Conservation (phyloP, 1,139 yeast species). For the Yarrowia galli region DNA sequence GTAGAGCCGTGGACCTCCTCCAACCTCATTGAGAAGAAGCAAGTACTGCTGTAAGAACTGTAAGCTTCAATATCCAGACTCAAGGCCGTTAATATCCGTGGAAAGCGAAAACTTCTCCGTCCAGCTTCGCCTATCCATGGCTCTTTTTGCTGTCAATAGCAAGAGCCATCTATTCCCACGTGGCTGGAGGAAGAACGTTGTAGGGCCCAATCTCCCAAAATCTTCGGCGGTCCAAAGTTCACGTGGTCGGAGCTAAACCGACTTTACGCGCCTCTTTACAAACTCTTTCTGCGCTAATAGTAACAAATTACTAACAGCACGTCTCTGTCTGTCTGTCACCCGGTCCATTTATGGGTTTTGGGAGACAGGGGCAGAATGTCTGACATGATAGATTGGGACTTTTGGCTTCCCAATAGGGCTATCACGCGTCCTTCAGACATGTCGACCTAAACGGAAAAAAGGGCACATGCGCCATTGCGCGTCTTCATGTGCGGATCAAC, state of each 20-base stretch:
- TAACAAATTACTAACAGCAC: not conserved
- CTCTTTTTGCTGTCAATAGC: not conserved
- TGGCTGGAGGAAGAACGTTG: constrained; percentile 1
- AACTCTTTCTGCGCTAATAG: not conserved
- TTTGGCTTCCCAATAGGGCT: not conserved
- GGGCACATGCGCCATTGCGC: not conserved
- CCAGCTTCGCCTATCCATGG: not conserved
- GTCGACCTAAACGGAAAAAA: too few species aligned
- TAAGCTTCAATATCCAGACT: not conserved
- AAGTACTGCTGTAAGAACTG: not conserved
- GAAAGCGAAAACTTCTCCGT: not conserved
- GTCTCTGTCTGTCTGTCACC: not conserved
- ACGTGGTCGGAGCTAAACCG: not conserved
- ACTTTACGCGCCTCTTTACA: not conserved
- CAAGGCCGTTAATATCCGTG: not conserved
- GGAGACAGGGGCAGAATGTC: not conserved
- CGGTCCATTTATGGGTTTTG: not conserved
- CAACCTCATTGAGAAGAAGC: not conserved
- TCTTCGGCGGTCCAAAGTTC: not conserved
- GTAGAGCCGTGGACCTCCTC: not conserved
- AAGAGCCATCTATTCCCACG: not conserved
- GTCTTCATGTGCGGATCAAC: not conserved
- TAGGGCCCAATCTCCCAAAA: constrained; percentile 17
- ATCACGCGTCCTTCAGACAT: not conserved
- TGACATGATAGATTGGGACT: not conserved